Evolutionary conservation across 306 rosid genomes (phyloP).

Genomic region (Trifolium subterraneum): DNA sequence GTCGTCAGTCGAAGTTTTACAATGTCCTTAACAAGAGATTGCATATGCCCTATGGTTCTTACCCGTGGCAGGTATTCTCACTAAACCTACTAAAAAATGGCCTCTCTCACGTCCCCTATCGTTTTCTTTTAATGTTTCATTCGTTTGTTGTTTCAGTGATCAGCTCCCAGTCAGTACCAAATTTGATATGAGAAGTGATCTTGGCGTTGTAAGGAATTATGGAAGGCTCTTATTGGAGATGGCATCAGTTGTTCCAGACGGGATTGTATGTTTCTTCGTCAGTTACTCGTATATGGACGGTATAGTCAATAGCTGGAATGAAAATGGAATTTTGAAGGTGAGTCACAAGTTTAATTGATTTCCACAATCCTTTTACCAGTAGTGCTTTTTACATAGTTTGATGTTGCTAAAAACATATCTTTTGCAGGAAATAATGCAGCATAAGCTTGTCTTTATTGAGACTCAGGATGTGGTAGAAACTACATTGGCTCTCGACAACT

Average conservation of each 20-base stretch:
- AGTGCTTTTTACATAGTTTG: conserved; percentile 22
- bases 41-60: conserved; percentile 99
- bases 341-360: conserved; percentile 34
- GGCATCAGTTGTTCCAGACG: conserved; percentile 98
- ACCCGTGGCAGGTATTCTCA: conserved; percentile 89
- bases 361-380: not conserved
- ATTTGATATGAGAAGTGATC: conserved; percentile 98
- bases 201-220: conserved; percentile 90
- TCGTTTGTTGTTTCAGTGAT: conserved; percentile 66
- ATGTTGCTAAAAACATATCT: conserved; percentile 35
- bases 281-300: conserved; percentile 98
- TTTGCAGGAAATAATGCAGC: conserved; percentile 95
- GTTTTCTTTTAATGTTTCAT: conserved; percentile 31
- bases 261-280: conserved; percentile 89
- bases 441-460: conserved; percentile 92
- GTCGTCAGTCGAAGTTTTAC: conserved; percentile 97
- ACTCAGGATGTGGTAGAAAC: conserved; percentile 98
- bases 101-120: conserved; percentile 3
- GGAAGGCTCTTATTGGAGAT: conserved; percentile 95
- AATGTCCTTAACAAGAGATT: conserved; percentile 96
- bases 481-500: conserved; percentile 94
- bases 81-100: conserved; percentile 14
- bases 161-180: conserved; percentile 97
- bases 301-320: conserved; percentile 92
- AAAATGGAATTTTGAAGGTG: conserved; percentile 90